Evolutionary conservation across 768 basidiomycete genomes (phyloP).

Genomic region (Sporobolomyces roseus): DNA sequence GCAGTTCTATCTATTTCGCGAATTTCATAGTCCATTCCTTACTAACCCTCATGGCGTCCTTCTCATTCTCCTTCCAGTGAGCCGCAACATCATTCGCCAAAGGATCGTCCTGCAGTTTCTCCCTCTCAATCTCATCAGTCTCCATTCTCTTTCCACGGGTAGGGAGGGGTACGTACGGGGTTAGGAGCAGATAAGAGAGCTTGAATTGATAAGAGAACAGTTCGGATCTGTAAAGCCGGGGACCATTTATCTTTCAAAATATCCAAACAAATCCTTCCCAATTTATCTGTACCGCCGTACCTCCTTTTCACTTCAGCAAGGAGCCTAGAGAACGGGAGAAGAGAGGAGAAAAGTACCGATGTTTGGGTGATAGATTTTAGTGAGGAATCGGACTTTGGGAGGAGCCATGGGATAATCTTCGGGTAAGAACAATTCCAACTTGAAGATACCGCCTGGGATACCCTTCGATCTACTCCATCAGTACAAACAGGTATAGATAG

Average conservation of each 20-base stretch:
- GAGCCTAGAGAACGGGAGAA: too few species aligned
- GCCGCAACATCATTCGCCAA: slow-evolving; percentile 87
- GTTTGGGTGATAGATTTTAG: slow-evolving; percentile 88
- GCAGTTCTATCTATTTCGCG: slow-evolving; percentile 52
- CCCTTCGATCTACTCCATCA: not conserved
- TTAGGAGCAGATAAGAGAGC: slow-evolving; percentile 95
- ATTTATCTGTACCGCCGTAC: slow-evolving; percentile 67
- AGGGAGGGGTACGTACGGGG: slow-evolving; percentile 52
- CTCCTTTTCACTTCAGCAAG: too few species aligned
- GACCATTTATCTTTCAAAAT: slow-evolving; percentile 99
- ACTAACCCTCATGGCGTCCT: slow-evolving; percentile 84
- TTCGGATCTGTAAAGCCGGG: slow-evolving; percentile 95
- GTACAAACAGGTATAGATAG: not conserved
- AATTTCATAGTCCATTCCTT: slow-evolving; percentile 93
- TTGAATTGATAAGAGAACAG: slow-evolving; percentile 92
- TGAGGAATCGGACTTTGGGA: slow-evolving; percentile 73
- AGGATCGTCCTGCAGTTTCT: slow-evolving; percentile 63
- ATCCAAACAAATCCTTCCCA: slow-evolving; percentile 95
- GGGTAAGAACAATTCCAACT: slow-evolving; percentile 92
- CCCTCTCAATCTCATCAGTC: too few species aligned
- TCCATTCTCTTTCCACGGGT: too few species aligned
- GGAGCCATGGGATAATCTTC: slow-evolving; percentile 99
- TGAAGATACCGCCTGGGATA: slow-evolving; percentile 75
- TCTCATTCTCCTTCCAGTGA: slow-evolving; percentile 97
- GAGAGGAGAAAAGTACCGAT: slow-evolving; percentile 65